These are phyloP conservation scores for Sarocladiaceae sp. DNA, from an alignment of 2,329 filamentous ascomycete genomes.

Conservation along the genomic window DNA sequence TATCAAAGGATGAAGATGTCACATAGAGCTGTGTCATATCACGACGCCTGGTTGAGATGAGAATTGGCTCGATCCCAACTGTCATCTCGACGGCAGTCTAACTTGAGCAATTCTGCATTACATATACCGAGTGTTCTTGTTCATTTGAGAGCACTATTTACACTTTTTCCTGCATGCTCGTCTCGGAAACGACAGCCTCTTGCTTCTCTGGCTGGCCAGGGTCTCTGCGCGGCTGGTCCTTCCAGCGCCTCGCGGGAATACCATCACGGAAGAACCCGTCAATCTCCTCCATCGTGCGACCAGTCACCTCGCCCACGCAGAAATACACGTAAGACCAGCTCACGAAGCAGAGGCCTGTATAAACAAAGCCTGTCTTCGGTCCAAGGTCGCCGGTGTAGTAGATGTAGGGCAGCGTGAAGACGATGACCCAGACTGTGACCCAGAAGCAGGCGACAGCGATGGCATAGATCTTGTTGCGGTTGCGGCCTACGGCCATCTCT, in stretches of 20 bases:
- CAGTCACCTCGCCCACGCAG: constrained; percentile 25
- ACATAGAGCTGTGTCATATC: too few species aligned
- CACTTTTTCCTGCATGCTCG: too few species aligned
- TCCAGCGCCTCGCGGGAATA: constrained; percentile 21
- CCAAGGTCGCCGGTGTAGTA: constrained; percentile 32
- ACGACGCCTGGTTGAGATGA: too few species aligned
- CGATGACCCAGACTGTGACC: constrained; percentile 33
- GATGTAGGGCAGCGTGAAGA: constrained; percentile 33
- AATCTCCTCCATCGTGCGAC: constrained; percentile 23
- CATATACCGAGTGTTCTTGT: too few species aligned
- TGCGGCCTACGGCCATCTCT: constrained; percentile 41
- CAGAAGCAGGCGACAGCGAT: constrained; percentile 37
- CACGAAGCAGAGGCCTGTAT: constrained; percentile 25
- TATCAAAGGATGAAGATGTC: too few species aligned
- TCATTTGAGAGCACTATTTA: too few species aligned
- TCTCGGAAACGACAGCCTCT: too few species aligned
- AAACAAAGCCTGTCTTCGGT: constrained; percentile 32
- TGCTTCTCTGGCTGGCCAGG: too few species aligned
- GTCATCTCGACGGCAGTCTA: too few species aligned
- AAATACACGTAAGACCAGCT: constrained; percentile 30
- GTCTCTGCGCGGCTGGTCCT: constrained; percentile 16
- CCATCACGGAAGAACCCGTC: constrained; percentile 18
- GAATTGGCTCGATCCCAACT: too few species aligned
- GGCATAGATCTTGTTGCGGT: constrained; percentile 40
- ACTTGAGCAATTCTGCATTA: too few species aligned